Conservation (phyloP, 2,329 filamentous ascomycete species). For the Calonectria naviculata region DNA sequence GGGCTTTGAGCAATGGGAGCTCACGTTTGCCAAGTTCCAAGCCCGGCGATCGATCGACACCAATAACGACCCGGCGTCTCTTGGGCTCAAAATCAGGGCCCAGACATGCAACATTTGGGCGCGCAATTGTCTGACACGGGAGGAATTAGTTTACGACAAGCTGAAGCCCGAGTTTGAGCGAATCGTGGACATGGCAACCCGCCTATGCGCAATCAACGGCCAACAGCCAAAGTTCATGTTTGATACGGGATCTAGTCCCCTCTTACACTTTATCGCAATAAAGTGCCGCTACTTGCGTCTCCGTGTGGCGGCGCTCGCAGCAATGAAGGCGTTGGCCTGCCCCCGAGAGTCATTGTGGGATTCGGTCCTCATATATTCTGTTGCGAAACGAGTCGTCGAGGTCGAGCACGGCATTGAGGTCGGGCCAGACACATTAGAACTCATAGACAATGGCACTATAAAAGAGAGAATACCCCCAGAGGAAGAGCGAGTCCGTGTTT, state of each 20-base stretch:
- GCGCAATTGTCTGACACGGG: slow-evolving; percentile 38
- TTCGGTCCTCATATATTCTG: slow-evolving; percentile 40
- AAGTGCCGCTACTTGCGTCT: slow-evolving; percentile 53
- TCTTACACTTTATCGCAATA: slow-evolving; percentile 50
- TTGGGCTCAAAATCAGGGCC: slow-evolving; percentile 45
- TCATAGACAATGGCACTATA: not conserved
- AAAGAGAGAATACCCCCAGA: slow-evolving; percentile 26
- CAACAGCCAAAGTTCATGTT: slow-evolving; percentile 50
- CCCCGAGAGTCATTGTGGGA: slow-evolving; percentile 53
- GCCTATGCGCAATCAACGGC: not conserved
- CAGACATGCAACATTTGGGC: slow-evolving; percentile 48
- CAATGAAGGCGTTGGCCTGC: slow-evolving; percentile 45
- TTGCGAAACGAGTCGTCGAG: slow-evolving; percentile 48
- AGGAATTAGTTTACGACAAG: slow-evolving; percentile 50
- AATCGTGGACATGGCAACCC: slow-evolving; percentile 44
- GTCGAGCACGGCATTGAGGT: slow-evolving; percentile 51
- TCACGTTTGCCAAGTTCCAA: slow-evolving; percentile 37
- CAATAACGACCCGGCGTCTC: slow-evolving; percentile 13
- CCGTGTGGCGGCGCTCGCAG: slow-evolving; percentile 45
- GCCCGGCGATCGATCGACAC: not conserved
- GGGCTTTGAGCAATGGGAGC: slow-evolving; percentile 44
- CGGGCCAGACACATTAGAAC: slow-evolving; percentile 22
- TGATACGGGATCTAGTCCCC: slow-evolving; percentile 52
- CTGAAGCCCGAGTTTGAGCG: slow-evolving; percentile 42
- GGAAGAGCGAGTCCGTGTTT: slow-evolving; percentile 32